Base-by-base conservation (phyloP, 441 rosid genomes). In the Euphorbia corollata region DNA sequence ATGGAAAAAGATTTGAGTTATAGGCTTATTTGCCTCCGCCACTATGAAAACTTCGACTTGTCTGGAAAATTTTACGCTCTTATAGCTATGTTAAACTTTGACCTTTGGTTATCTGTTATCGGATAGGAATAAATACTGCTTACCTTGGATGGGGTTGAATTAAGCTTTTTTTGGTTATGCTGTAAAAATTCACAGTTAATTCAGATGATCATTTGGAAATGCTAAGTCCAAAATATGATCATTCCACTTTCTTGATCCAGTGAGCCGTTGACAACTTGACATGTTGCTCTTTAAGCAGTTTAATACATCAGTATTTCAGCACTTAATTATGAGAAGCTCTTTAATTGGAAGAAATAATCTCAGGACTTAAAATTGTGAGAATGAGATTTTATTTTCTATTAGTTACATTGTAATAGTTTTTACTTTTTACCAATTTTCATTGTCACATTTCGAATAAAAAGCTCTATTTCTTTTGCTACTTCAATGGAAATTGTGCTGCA, bases 341-440 rank as follows among this genome's bases (percentile, higher is more conserved):
- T 32, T 32, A 32, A 2, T 32, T 32, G 36, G 36, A 32, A 32
- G 36, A 32, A 32, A 32, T 32, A 32, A 32, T 32, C 6, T 32
- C 6, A 6, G 2, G 36, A 60, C n/a, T 15, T 18, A 36, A 9
- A 59, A 19, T 9, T 16, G 32, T 41, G 62, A 5, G 7, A 43
- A 34, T 4, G 6, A 8, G 11, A 4, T 38, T 19, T 8, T 22
- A 1, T 10, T 61, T 23, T 55, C 6, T 20, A 10, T 0, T 53
- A 53, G 19, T 53, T 53, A 22, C 12, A 10, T 39, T 38, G 2
- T 39, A 19, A 20, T 39, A 19, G 13, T 34, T 6, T 27, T 8
- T 39, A 30, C 12, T 16, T 16, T 66, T 66, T 55, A 15, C 69
- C 41, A 41, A 47, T 50, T 39, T 15, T 38, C 24, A 18, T 64